Percentiles rank a stretch among this genome's conserved stretches.
phyloP scores from a whole-genome alignment of 139 green algal species.

The Chlorella sp. region DNA sequence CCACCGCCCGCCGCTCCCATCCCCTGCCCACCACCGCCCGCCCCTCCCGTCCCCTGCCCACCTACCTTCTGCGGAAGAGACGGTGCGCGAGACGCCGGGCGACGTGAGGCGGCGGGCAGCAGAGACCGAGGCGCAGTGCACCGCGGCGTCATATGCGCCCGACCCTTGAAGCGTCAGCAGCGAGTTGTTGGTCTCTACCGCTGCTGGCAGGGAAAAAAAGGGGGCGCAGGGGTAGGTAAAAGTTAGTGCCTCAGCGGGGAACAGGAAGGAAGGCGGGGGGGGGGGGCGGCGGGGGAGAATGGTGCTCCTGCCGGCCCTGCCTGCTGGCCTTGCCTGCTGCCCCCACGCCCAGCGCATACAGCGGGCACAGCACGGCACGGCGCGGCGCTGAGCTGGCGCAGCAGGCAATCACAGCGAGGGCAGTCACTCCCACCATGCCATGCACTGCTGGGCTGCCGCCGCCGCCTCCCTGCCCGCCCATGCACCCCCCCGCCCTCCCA shows the following conservation, averaged over 20 bases:
- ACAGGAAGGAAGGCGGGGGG: too few relatives aligned
- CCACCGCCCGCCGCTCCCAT: background rate
- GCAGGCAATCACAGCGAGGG: background rate
- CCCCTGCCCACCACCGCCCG: background rate
- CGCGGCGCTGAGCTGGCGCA: background rate
- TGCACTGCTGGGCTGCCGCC: too few relatives aligned
- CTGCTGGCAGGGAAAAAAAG: background rate
- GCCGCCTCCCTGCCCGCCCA: too few relatives aligned
- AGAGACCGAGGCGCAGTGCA: constrained; percentile 89
- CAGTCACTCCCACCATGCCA: too few relatives aligned
- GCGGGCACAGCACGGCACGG: background rate
- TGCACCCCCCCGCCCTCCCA: too few relatives aligned
- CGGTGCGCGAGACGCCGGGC: constrained; percentile 28
- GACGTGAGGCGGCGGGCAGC: constrained; percentile 74
- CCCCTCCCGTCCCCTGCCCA: background rate
- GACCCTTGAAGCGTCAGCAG: constrained; percentile 87
- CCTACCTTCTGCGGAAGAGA: constrained; percentile 3
- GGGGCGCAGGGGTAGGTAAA: background rate
- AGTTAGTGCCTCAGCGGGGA: background rate
- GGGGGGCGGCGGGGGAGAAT: too few relatives aligned
- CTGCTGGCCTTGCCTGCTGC: too few relatives aligned
- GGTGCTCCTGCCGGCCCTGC: too few relatives aligned
- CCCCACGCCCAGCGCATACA: background rate
- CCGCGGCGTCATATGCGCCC: constrained; percentile 89
- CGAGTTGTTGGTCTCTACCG: constrained; percentile 55